Conservation (phyloP, 495 filamentous ascomycete genomes). For the Aspergillus sclerotioniger region DNA sequence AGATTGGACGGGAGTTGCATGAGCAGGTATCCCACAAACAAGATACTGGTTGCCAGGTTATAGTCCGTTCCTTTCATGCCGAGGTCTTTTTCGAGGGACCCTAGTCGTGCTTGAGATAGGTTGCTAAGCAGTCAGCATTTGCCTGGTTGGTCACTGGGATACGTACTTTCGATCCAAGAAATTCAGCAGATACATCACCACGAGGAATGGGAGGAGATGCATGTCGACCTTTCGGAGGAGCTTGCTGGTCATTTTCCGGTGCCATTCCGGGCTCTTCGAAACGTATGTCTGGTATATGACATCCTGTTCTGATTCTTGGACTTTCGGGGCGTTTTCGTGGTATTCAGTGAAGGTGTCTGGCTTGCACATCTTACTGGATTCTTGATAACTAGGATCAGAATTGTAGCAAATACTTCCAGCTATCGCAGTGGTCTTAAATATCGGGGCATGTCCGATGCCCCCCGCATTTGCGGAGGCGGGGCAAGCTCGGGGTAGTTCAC, state of each 20-base stretch:
- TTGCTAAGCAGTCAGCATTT: conserved; percentile 19
- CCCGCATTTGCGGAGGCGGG: not conserved
- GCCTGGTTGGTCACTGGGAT: not conserved
- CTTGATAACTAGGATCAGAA: not conserved
- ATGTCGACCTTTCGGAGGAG: conserved; percentile 63
- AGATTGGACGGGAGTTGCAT: conserved; percentile 62
- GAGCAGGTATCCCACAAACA: conserved; percentile 65
- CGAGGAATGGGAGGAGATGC: conserved; percentile 57
- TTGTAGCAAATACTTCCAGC: too few relatives aligned
- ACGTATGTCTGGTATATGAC: conserved; percentile 33
- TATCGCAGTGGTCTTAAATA: not conserved
- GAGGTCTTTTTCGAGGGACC: conserved; percentile 46
- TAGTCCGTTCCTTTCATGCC: conserved; percentile 48
- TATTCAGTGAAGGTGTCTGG: conserved; percentile 19
- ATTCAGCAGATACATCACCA: conserved; percentile 75
- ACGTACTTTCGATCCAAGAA: conserved; percentile 67
- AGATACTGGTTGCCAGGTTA: conserved; percentile 61
- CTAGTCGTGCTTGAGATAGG: conserved; percentile 38
- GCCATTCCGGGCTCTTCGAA: conserved; percentile 31
- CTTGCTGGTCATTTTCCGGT: conserved; percentile 32
- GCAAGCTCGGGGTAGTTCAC: not conserved
- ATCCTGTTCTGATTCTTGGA: conserved; percentile 22
- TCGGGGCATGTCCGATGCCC: not conserved
- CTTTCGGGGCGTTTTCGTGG: conserved; percentile 15
- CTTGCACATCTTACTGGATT: conserved; percentile 1